Evolutionary conservation across 164 flowering plant species (phyloP), one percentile per base, ranked within the genome.

Genomic region (Vitis riparia): DNA sequence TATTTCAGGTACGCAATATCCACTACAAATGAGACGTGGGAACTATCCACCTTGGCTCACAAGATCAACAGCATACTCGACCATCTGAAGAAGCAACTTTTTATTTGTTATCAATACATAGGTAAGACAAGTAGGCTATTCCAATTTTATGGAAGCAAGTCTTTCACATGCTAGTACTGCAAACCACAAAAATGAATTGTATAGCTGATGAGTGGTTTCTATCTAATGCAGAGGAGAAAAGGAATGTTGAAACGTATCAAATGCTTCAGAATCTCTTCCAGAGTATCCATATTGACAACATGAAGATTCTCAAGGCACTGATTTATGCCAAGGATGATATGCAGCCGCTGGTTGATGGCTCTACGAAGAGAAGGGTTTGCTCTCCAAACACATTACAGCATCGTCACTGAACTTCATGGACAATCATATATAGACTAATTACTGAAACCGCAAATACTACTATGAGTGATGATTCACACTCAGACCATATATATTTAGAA

Each of bases 281-380:
- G 8, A 76, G 68, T 6, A 72, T 59, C 68, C 97, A 92, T 74
- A 71, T 87, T 2, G 98, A 92, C 81, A 92, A 89, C 81, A 75
- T 79, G 80, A 87, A 81, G 80, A 74, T 87, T 68, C 83, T 90
- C n/a, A 88, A 61, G 80, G 83, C 81, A 8, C 51, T 90, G 66
- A 78, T 91, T 15, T 77, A 66, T 49, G 66, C 80, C 9, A 82
- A 73, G 68, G 94, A 92, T 55, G 91, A 92, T 50, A 37, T 78
- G 16, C 81, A 27, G 58, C 90, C 94, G 0, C 82, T 92, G 8
- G 9, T 78, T 44, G 92, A 90, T 62, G 86, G 93, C 17, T 5
- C 79, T 59, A 68, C 80, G 14, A 86, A 84, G 81, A 81, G 62
- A 82, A 86, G 80, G 88, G 97, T 91, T 17, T 19, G 30, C n/a